Evolutionary conservation across 768 basidiomycete species (phyloP).

Genomic region (Macrolepiota fuliginosa): DNA sequence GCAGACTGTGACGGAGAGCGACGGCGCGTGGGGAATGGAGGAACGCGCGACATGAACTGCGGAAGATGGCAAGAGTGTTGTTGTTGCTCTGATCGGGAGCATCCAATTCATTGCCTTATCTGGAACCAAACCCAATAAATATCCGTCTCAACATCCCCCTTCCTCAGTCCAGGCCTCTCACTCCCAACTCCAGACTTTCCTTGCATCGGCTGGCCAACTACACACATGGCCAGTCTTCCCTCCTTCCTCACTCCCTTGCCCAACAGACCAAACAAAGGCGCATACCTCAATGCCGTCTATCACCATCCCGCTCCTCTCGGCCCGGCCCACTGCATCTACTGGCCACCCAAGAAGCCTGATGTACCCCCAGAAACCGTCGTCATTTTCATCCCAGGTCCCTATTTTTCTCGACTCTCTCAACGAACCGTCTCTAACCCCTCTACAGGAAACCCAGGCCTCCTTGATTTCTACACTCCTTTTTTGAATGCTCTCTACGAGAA

Average conservation of each 20-base stretch:
- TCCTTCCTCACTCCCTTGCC: slow-evolving; percentile 26
- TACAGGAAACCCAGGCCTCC: slow-evolving; percentile 54
- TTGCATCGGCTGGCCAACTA: not conserved
- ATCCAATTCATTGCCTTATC: slow-evolving; percentile 5
- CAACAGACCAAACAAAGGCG: slow-evolving; percentile 13
- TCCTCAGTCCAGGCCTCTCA: not conserved
- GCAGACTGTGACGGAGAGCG: slow-evolving; percentile 45
- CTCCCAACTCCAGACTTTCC: not conserved
- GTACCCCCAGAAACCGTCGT: slow-evolving; percentile 31
- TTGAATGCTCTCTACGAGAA: slow-evolving; percentile 47
- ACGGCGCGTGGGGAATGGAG: slow-evolving; percentile 56
- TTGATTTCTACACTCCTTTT: slow-evolving; percentile 68
- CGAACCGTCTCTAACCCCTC: slow-evolving; percentile 3
- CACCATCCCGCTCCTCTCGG: slow-evolving; percentile 35
- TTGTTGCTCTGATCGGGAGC: slow-evolving; percentile 1
- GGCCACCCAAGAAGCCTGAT: slow-evolving; percentile 30
- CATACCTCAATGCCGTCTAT: slow-evolving; percentile 32
- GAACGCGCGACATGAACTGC: slow-evolving; percentile 52
- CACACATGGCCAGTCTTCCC: slow-evolving; percentile 23
- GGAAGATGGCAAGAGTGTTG: not conserved
- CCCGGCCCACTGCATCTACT: slow-evolving; percentile 51
- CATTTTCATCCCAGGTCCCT: slow-evolving; percentile 49
- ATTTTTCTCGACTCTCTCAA: not conserved
- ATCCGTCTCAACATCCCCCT: not conserved
- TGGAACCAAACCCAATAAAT: not conserved